Evolutionary conservation across 768 basidiomycete species (phyloP).

Genomic region (Hirschioporus abietinus): DNA sequence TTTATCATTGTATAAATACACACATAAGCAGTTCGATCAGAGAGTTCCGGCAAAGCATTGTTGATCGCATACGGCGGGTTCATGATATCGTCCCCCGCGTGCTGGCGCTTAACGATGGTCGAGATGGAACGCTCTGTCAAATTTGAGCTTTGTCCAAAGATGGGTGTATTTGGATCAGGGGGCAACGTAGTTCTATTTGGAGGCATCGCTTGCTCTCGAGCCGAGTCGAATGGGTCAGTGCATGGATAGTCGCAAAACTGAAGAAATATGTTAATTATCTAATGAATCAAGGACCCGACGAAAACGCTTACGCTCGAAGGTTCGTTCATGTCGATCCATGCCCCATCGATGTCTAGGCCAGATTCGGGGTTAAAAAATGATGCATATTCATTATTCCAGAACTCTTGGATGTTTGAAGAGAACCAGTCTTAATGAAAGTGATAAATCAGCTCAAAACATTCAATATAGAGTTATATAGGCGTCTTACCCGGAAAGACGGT

Average conservation of each 20-base stretch:
- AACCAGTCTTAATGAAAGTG: constrained; percentile 47
- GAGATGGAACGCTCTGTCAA: constrained; percentile 7
- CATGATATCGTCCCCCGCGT: constrained; percentile 32
- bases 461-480: constrained; percentile 6
- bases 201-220: constrained; percentile 45
- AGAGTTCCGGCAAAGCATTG: constrained; percentile 46
- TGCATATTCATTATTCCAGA: constrained; percentile 59
- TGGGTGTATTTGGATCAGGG: constrained; percentile 48
- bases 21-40: constrained; percentile 50
- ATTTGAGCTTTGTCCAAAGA: constrained; percentile 33
- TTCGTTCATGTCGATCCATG: constrained; percentile 78
- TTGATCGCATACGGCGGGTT: constrained; percentile 56
- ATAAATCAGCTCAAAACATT: not conserved
- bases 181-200: constrained; percentile 44
- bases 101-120: constrained; percentile 23
- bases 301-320: constrained; percentile 48
- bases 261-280: constrained; percentile 4
- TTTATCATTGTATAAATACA: constrained; percentile 15
- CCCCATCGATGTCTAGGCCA: constrained; percentile 63
- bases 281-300: not conserved
- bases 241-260: constrained; percentile 65
- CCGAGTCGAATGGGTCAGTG: constrained; percentile 53
- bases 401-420: constrained; percentile 46
- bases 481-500: constrained; percentile 48
- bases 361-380: constrained; percentile 46